These are phyloP conservation scores for Cladorrhinum sp. DNA, from an alignment of 2,329 filamentous ascomycete genomes.

Conservation along the genomic window DNA sequence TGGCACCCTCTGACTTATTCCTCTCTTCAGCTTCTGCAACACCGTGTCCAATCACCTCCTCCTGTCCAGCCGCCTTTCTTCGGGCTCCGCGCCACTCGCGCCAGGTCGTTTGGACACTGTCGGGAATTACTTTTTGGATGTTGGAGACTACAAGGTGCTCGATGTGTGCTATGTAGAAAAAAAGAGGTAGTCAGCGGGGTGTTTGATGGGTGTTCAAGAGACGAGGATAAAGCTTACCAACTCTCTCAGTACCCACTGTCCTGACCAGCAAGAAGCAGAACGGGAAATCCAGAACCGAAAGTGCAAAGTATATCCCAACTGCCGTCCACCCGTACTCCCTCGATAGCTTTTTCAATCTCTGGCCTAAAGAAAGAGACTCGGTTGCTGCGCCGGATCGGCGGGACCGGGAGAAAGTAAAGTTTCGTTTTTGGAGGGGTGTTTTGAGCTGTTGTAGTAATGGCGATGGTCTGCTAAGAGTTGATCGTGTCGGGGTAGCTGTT, in stretches of 20 bases:
- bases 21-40: constrained; percentile 61
- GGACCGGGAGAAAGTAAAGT: constrained; percentile 30
- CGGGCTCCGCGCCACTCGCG: constrained; percentile 48
- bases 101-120: constrained; percentile 54
- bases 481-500: constrained; percentile 7
- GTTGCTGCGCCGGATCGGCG: constrained; percentile 22
- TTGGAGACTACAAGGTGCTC: constrained; percentile 67
- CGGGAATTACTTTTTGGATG: constrained; percentile 58
- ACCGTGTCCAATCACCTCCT: constrained; percentile 44
- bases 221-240: constrained; percentile 55
- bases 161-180: constrained; percentile 44
- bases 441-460: constrained; percentile 4
- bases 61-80: constrained; percentile 26
- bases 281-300: constrained; percentile 87
- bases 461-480: background rate
- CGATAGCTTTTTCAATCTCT: constrained; percentile 76
- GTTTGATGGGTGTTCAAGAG: background rate
- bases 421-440: constrained; percentile 19
- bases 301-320: constrained; percentile 79
- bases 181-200: constrained; percentile 3
- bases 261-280: constrained; percentile 90
- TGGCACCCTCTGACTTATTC: constrained; percentile 62
- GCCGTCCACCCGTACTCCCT: constrained; percentile 94
- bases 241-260: constrained; percentile 77
- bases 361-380: constrained; percentile 55